phyloP scores from a whole-genome alignment of 2,329 filamentous ascomycete species.

The Verticillium nubilum region DNA sequence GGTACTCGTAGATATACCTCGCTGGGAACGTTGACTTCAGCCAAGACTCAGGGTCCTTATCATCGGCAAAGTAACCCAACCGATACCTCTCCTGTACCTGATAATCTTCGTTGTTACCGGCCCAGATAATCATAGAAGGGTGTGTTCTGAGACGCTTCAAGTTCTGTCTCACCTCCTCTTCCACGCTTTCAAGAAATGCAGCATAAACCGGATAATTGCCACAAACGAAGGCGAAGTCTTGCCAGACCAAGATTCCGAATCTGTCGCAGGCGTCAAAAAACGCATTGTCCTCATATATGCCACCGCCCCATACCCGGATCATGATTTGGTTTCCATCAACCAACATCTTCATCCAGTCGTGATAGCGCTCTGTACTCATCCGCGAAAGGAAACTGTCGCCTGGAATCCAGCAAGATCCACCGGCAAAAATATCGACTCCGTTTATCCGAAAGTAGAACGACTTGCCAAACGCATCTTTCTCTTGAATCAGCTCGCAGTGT shows the following conservation, averaged over 20 bases:
- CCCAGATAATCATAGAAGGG: constrained; percentile 80
- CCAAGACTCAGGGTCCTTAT: constrained; percentile 80
- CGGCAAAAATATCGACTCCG: constrained; percentile 56
- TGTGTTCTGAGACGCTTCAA: constrained; percentile 75
- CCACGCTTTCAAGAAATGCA: constrained; percentile 52
- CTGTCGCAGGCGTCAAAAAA: constrained; percentile 66
- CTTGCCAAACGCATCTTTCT: constrained; percentile 10
- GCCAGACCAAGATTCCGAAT: constrained; percentile 64
- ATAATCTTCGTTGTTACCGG: constrained; percentile 95
- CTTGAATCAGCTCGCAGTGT: constrained; percentile 11
- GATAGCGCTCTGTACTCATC: constrained; percentile 59
- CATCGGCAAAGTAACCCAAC: constrained; percentile 71
- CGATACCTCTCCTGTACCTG: constrained; percentile 70
- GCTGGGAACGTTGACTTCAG: constrained; percentile 84
- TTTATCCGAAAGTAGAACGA: constrained; percentile 17
- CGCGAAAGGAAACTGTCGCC: constrained; percentile 74
- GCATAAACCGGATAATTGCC: constrained; percentile 60
- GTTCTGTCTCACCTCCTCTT: constrained; percentile 59
- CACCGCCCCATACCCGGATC: constrained; percentile 75
- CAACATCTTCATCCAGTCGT: constrained; percentile 69
- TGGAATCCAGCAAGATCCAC: constrained; percentile 82
- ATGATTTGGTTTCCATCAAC: constrained; percentile 75
- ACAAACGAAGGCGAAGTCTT: constrained; percentile 70
- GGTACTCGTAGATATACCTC: constrained; percentile 89
- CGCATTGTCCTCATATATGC: constrained; percentile 61